Base-by-base conservation (phyloP, 1,284 basidiomycete species). In the Earliella scabrosa region DNA sequence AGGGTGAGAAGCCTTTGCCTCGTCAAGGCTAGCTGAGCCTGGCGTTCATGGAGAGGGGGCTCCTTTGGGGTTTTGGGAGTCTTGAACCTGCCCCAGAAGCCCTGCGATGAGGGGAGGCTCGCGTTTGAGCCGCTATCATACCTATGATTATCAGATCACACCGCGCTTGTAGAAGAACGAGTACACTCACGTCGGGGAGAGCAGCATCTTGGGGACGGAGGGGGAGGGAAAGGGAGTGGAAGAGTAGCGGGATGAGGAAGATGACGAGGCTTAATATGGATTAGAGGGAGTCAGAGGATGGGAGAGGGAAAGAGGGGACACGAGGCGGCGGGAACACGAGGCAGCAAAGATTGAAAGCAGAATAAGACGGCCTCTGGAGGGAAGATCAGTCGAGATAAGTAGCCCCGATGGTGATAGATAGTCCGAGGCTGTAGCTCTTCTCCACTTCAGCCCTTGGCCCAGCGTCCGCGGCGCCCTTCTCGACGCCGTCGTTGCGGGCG, bases 1-100 rank as follows among this genome's bases (percentile, higher is more conserved):
- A 93, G 82, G 50, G 91, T 93, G 63, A 93, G 79, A 59, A 91
- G 82, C 58, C 88, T 83, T 60, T 87, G 87, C 49, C 88, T 75
- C 26, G 85, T 77, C 61, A 90, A 77, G 2, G 86, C 81, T 80
- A 87, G 85, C 27, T 81, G 81, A 1, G 77, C 71, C 38, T 63
- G 64, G 27, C 72, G 75, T 49, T 82, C 78, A 54, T 77, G 77
- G 57, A 81, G 74, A 16, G 86, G 82, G 58, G 73, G 73, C 58
- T 88, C 84, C 73, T 85, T 86, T 70, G 73, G 71, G 55, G 63
- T 61, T 64, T 75, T 79, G 20, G 69, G 65, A 36, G 67, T 70
- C 72, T 84, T 88, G 75, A 90, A 83, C 69, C 84, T 87, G 61
- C 81, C 82, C 90, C 90, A 91, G 71, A 75, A 73, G 51, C 73